Conservation (phyloP, 768 basidiomycete genomes). For the Hemileccinum impolitum region DNA sequence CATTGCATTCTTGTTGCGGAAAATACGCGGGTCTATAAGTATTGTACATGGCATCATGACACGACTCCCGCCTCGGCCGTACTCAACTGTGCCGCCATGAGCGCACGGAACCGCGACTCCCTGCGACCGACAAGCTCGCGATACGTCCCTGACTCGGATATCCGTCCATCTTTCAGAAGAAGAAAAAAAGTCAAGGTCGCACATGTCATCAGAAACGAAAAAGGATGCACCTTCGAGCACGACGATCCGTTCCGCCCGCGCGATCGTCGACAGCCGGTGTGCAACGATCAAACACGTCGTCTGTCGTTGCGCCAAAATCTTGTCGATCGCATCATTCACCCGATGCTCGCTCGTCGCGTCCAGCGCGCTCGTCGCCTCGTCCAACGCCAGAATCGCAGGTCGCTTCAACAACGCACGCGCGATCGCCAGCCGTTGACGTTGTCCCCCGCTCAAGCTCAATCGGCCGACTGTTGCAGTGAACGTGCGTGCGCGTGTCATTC, state of each 20-base stretch:
- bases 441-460: conserved; percentile 52
- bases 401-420: conserved; percentile 86
- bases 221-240: conserved; percentile 72
- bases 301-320: conserved; percentile 71
- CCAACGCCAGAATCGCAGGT: conserved; percentile 82
- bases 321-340: conserved; percentile 85
- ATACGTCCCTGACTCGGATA: conserved; percentile 82
- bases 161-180: conserved; percentile 59
- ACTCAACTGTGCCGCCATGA: conserved; percentile 88
- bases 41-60: neutral
- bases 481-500: neutral
- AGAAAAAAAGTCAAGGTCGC: neutral
- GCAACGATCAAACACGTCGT: conserved; percentile 90
- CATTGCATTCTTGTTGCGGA: neutral
- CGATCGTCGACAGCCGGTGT: conserved; percentile 86
- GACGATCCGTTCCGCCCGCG: conserved; percentile 84
- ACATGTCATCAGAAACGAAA: neutral
- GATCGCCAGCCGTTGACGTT: conserved; percentile 78
- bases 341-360: conserved; percentile 87
- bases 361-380: conserved; percentile 86
- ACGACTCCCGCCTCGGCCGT: conserved; percentile 34
- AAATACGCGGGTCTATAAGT: neutral
- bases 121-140: conserved; percentile 66
- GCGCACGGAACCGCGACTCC: conserved; percentile 75
- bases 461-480: conserved; percentile 27